phyloP scores from a whole-genome alignment of 2,329 filamentous ascomycete species.

The Aspergillus hiratsukae region DNA sequence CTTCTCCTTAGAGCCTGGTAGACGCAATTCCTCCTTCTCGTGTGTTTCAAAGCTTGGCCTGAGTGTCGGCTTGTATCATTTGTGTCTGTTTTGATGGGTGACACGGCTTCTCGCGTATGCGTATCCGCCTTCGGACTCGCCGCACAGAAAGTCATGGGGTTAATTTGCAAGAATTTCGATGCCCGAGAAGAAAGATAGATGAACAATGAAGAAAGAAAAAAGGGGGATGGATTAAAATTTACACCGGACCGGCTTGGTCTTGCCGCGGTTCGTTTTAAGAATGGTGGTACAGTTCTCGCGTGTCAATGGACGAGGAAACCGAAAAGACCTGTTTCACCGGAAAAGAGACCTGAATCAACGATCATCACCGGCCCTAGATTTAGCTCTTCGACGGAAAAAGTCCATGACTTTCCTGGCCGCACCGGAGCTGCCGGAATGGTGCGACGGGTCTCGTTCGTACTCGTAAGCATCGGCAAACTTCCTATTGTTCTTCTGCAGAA shows the following conservation, averaged over 20 bases:
- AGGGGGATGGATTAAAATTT: background rate
- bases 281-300: background rate
- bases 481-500: constrained; percentile 79
- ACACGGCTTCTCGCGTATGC: constrained; percentile 1
- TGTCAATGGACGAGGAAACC: constrained; percentile 9
- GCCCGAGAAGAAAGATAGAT: background rate
- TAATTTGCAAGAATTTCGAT: background rate
- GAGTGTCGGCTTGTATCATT: constrained; percentile 8
- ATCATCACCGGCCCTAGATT: constrained; percentile 57
- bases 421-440: constrained; percentile 76
- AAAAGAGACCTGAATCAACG: constrained; percentile 16
- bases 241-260: background rate
- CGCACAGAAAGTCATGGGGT: background rate
- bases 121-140: background rate
- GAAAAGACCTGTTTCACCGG: background rate
- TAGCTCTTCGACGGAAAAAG: constrained; percentile 86
- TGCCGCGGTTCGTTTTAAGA: background rate
- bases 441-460: constrained; percentile 54
- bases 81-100: constrained; percentile 6
- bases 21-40: constrained; percentile 5
- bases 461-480: constrained; percentile 87
- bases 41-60: background rate
- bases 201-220: background rate
- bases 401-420: constrained; percentile 95
- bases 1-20: constrained; percentile 14